Evolutionary conservation across 2,329 filamentous ascomycete genomes (phyloP), one percentile per base, ranked within the genome.

Genomic region (Curvularia lunata): DNA sequence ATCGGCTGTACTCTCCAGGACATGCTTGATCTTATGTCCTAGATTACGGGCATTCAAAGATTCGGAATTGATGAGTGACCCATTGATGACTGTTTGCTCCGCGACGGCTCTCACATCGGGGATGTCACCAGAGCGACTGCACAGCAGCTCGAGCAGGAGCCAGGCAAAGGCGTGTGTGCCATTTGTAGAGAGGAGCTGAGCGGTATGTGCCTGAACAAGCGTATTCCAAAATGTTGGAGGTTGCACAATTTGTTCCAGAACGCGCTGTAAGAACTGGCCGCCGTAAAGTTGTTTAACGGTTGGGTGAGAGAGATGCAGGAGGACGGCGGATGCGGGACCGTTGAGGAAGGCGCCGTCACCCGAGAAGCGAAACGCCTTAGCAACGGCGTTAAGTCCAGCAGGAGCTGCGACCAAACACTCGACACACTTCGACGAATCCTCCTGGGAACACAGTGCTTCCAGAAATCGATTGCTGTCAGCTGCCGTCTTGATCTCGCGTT

Each of bases 141-240:
- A 83, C 34, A 79, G 76, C 1, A 85, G 64, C 9, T 88, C 70
- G 52, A 86, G 80, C 0, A 79, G 62, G 9, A 80, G 62, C 76
- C 74, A 78, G 1, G 75, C 76, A 50, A 80, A 78, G 1, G 68
- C 69, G 10, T 67, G 64, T 4, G 68, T 70, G 4, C 62, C 66
- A 23, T 68, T 54, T 1, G 58, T 38, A 0, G 64, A 62, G 7
- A 80, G 70, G 1, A 56, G 42, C 1, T 62, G 59, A 6, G 66
- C 46, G 27, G 68, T 41, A 28, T 74, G 65, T 4, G 70, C 67
- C 0, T 73, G 58, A 18, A 83, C 40, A 1, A 86, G 65, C 0
- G 79, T 77, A 16, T 79, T 77, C 86, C 86, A 88, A 12, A 87
- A 77, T 0, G 82, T 82, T 0, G 81, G 80, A 0, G 86, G 86